These are phyloP conservation scores for Oryza glaberrima DNA, from an alignment of 176 grass and related monocot species.

Conservation along the genomic window DNA sequence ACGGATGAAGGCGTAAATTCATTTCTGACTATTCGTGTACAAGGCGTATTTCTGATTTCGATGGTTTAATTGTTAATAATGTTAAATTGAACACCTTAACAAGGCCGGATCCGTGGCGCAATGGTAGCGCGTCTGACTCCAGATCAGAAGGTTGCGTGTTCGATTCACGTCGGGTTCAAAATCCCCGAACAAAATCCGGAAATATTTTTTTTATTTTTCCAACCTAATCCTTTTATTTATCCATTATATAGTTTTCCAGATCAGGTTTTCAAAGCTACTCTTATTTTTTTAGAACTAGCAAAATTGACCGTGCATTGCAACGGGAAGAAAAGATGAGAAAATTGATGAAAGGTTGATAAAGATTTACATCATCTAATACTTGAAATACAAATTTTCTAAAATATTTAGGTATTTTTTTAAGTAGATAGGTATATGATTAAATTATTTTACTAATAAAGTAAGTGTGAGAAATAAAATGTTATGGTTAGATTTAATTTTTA, in stretches of 20 bases:
- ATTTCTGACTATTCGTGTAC: neutral
- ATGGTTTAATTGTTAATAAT: no score
- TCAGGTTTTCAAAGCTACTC: no score
- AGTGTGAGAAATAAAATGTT: no score
- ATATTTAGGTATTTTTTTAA: no score
- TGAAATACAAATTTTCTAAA: no score
- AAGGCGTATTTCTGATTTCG: neutral
- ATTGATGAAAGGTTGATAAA: no score
- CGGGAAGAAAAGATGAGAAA: no score
- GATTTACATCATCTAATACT: neutral
- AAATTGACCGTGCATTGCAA: no score
- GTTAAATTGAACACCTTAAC: neutral
- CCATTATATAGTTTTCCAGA: neutral
- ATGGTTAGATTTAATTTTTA: no score
- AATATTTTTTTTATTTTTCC: neutral
- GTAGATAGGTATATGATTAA: no score
- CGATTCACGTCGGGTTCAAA: constrained; percentile 98
- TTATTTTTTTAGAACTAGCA: no score
- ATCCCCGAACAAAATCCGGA: neutral
- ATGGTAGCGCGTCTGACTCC: constrained; percentile 99
- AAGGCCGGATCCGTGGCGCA: constrained; percentile 81
- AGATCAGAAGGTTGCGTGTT: constrained; percentile 99
- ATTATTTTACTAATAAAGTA: no score
- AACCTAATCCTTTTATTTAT: neutral
- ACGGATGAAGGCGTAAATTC: neutral